Base-by-base conservation (phyloP, 495 filamentous ascomycete genomes). In the Lentithecium fluviatile region DNA sequence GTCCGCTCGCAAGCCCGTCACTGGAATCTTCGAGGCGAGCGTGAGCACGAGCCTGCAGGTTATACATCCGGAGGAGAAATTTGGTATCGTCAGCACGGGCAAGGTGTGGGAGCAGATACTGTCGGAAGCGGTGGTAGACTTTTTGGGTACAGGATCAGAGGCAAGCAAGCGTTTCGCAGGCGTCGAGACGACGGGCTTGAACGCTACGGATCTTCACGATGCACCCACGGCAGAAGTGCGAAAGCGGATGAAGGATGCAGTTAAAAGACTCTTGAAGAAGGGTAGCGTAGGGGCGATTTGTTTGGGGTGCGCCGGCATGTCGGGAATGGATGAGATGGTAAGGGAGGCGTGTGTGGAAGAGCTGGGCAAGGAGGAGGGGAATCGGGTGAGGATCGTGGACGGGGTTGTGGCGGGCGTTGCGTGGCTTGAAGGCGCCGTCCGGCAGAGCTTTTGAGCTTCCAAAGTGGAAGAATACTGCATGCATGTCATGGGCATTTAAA, bases 81-180 rank as follows among this genome's bases (percentile, higher is more conserved):
- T 95, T 76, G 94, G 92, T 11, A 95, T 98, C 62, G 86, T 98
- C 1, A 90, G 86, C 1, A 97, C 93, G 0, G 94, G 94, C 0
- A 83, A 82, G 52, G 84, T 82, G 56, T 98, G 93, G 93, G 86
- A 91, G 65, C 69, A 73, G 2, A 80, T 94, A 17, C 77, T 97
- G 25, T 79, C 75, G 1, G 71, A 77, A 0, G 90, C 85, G 0
- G 84, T 93, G 0, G 66, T 64, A 52, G 65, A 60, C 0, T 87
- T 80, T 54, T 73, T 86, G 19, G 87, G 78, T 23, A 68, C 36
- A 25, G 66, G 66, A 52, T 46, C 56, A 32, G 47, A 54, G 24
- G 55, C 51, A 0, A 67, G 50, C 64, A 64, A 26, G 66, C 73
- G 64, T 59, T 95, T 94, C 67, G 86, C 81, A 7, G 92, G 93